Evolutionary conservation across 495 filamentous ascomycete species (phyloP), one percentile per base, ranked within the genome.

Genomic region (Xylaria scruposa): DNA sequence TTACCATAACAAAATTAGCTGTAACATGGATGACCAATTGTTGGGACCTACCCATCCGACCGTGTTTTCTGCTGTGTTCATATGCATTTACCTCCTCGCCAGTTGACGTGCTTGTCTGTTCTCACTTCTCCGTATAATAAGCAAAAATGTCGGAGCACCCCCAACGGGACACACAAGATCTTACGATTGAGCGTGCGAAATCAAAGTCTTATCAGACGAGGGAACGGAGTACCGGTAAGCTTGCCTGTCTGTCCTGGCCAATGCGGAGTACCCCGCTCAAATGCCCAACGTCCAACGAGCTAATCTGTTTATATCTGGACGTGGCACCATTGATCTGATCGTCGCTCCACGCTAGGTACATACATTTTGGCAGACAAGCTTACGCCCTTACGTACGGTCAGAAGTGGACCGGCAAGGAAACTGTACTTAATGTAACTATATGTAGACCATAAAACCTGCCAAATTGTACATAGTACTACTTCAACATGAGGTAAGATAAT

Each of bases 251-350:
- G 26, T 17, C 24, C 26, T 29, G 26, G 13, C 7, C 8, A 47
- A 31, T 21, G 65, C 65, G 49, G 49, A 67, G 65, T 40, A 67
- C 65, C 65, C 65, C 65, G 49, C 65, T 42, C 29, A 31, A 31
- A n/a, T 31, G n/a, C 26, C n/a, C 58, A 60, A 38, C 12, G 58
- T 40, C 60, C 33, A 61, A 42, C 36, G 36, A 24, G 2, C 17
- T 19, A 19, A 8, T 33, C 29, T 29, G 12, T 58, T 26, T 40
- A 17, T 31, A 17, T 42, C 24, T 19, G 42, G 61, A 46, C 42
- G 42, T 42, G 59, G 60, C 38, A 29, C 60, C 58, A 60, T 60
- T 38, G 36, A 38, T 38, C 36, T 38, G 36, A 38, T 38, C 36
- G 36, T 38, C 36, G 1, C 29, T 31, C 29, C 29, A 31, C 29